Base-by-base conservation (phyloP, 495 filamentous ascomycete genomes). In the Thozetella sp. region DNA sequence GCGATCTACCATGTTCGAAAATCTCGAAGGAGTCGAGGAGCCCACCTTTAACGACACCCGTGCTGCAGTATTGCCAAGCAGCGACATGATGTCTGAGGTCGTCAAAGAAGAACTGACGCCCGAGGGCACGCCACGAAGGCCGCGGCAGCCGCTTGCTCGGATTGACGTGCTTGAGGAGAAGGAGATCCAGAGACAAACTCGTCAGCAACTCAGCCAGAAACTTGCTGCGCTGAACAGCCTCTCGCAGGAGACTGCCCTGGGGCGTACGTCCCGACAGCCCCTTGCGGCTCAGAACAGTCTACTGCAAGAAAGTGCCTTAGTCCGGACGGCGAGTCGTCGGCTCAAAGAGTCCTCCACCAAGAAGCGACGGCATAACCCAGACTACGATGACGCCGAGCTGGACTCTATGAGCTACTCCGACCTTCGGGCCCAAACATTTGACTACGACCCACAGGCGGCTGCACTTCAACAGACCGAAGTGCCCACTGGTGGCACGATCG, bases 401-500 rank as follows among this genome's bases (percentile, higher is more conserved):
- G 77, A 80, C 57, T 56, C 63, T 17, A 88, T 84, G 82, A 73
- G 69, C 27, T 90, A 83, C 64, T 54, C 75, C 0, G 76, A 82
- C 22, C 72, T 91, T 1, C 79, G 74, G 55, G 63, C 65, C 1
- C 76, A 89, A 62, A 52, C 72, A 12, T 90, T 89, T 65, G 80
- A 87, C 61, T 72, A 72, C 34, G 81, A 84, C 63, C 83, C 83
- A 0, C 69, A 72, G 45, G 60, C 70, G 45, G 72, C 69, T 15
- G 69, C 70, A 3, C 25, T 71, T 0, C 66, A 64, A 20, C 63
- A 66, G 54, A 25, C 67, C 0, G 43, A 46, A n/a, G 64, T 56
- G 2, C 61, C 67, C 10, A 19, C 34, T 37, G 55, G 51, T 4
- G 67, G 53, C 2, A 57, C 56, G 11, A 58, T 85, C 9, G 66